Evolutionary conservation across 305 asterid species (phyloP).

Genomic region (Euphrasia arctica): DNA sequence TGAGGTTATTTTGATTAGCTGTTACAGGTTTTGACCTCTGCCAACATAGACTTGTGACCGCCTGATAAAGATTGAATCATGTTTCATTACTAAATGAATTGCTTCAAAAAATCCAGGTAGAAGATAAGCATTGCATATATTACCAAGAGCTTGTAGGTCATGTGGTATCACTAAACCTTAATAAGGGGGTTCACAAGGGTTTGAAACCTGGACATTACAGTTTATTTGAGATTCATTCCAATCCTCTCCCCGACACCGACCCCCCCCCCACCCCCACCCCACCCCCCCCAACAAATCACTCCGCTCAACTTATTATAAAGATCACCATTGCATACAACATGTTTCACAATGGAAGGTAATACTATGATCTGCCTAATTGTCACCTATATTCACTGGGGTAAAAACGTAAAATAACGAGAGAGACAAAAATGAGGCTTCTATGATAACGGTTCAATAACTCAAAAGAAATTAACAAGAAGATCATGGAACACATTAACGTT

Average conservation of each 20-base stretch:
- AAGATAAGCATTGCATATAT: constrained; percentile 13
- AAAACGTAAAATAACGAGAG: constrained; percentile 13
- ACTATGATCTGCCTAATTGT: constrained; percentile 18
- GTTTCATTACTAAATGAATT: constrained; percentile 20
- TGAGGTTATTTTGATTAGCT: constrained; percentile 69
- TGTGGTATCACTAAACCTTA: neutral
- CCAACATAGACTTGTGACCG: constrained; percentile 93
- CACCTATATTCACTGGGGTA: constrained; percentile 15
- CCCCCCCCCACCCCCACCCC: too few species aligned
- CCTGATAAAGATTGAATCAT: constrained; percentile 49
- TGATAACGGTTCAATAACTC: constrained; percentile 17
- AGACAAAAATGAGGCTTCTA: constrained; percentile 7
- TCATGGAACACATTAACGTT: constrained; percentile 11
- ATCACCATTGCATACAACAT: constrained; percentile 8
- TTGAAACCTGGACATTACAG: neutral
- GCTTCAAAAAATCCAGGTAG: constrained; percentile 14
- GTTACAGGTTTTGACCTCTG: constrained; percentile 78
- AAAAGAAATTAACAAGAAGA: constrained; percentile 16
- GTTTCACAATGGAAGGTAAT: constrained; percentile 16
- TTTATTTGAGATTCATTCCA: neutral
- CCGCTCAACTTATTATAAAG: neutral
- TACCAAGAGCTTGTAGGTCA: neutral
- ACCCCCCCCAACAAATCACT: too few species aligned
- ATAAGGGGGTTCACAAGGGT: neutral
- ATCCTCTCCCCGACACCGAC: too few species aligned